phyloP scores from a whole-genome alignment of 441 rosid genomes.

The Kokia cookei region DNA sequence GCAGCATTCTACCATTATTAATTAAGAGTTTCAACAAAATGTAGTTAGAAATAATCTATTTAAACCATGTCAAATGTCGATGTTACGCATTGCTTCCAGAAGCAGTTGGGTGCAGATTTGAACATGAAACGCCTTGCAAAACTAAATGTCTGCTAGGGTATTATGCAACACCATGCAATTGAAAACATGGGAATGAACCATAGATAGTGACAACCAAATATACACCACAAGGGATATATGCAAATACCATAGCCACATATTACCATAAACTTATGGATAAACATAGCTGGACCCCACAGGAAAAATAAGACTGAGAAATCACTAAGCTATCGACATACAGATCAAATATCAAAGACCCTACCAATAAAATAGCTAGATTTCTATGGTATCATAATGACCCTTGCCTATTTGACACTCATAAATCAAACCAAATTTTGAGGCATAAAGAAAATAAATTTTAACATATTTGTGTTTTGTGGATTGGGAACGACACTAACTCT shows the following conservation, averaged over 20 bases:
- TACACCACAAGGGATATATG: not conserved
- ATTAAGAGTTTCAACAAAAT: not conserved
- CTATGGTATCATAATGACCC: not conserved
- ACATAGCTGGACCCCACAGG: conserved; percentile 25
- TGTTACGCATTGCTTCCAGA: not conserved
- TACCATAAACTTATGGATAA: conserved; percentile 15
- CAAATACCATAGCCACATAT: conserved; percentile 19
- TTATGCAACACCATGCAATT: not conserved
- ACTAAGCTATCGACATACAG: not conserved
- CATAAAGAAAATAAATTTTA: conserved; percentile 14
- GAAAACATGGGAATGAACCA: not conserved
- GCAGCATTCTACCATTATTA: not conserved
- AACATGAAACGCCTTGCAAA: not conserved
- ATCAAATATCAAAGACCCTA: conserved; percentile 7
- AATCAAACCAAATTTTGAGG: conserved; percentile 4
- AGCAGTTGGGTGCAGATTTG: not conserved
- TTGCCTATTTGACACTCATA: not conserved
- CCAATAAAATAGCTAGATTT: conserved; percentile 3
- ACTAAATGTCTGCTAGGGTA: not conserved
- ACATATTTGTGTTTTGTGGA: conserved; percentile 20
- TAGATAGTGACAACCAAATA: not conserved
- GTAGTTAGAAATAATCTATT: not conserved
- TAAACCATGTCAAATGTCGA: not conserved
- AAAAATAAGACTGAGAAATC: not conserved
- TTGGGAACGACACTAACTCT: conserved; percentile 7